These are phyloP conservation scores for Penicillium egyptiacum DNA, from an alignment of 495 filamentous ascomycete genomes.

Conservation along the genomic window DNA sequence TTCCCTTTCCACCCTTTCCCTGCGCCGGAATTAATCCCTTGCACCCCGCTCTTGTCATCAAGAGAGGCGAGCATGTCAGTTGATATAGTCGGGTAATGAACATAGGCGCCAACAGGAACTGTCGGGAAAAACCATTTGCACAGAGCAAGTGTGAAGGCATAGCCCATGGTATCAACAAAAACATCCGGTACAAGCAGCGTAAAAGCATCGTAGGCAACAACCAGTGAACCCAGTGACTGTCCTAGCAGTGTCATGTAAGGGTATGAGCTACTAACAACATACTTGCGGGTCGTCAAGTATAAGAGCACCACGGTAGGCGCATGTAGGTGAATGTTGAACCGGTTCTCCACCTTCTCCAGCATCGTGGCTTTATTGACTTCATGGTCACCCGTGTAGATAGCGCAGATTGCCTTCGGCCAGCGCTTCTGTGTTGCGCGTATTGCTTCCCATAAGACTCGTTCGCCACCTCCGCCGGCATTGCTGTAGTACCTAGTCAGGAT, in stretches of 20 bases:
- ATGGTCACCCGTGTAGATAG: slow-evolving; percentile 94
- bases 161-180: slow-evolving; percentile 97
- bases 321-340: slow-evolving; percentile 91
- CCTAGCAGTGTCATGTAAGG: slow-evolving; percentile 93
- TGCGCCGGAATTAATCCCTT: slow-evolving; percentile 80
- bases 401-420: slow-evolving; percentile 84
- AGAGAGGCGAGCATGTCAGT: slow-evolving; percentile 95
- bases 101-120: slow-evolving; percentile 88
- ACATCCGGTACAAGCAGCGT: slow-evolving; percentile 86
- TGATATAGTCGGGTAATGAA: slow-evolving; percentile 97
- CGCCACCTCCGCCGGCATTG: slow-evolving; percentile 94
- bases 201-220: slow-evolving; percentile 92
- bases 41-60: slow-evolving; percentile 59
- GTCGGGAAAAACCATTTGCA: slow-evolving; percentile 77
- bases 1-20: slow-evolving; percentile 66
- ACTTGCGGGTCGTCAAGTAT: slow-evolving; percentile 84
- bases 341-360: slow-evolving; percentile 73
- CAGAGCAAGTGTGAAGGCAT: slow-evolving; percentile 83
- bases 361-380: slow-evolving; percentile 78
- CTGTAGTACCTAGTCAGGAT: slow-evolving; percentile 38
- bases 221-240: slow-evolving; percentile 81
- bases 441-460: slow-evolving; percentile 95
- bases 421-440: slow-evolving; percentile 86
- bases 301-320: slow-evolving; percentile 80
- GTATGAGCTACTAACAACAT: slow-evolving; percentile 78